Conservation (phyloP, 495 filamentous ascomycete genomes). For the Penicillium coffeae region DNA sequence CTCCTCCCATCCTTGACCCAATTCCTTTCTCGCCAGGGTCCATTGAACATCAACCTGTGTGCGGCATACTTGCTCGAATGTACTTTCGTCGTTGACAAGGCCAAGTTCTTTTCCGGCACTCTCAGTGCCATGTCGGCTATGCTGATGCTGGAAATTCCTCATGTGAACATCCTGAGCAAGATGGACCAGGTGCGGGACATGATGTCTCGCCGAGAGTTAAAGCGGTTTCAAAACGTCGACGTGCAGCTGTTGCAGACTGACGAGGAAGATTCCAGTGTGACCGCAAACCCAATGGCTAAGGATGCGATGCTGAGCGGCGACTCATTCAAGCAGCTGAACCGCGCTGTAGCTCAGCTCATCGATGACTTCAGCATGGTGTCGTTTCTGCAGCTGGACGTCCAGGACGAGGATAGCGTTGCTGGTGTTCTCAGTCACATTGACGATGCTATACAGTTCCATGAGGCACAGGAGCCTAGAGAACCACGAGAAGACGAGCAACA, state of each 20-base stretch:
- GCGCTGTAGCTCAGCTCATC: slow-evolving; percentile 81
- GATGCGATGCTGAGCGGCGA: slow-evolving; percentile 71
- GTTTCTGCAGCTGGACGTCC: slow-evolving; percentile 82
- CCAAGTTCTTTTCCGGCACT: slow-evolving; percentile 96
- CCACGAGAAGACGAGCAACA: slow-evolving; percentile 67
- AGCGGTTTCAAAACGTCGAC: slow-evolving; percentile 83
- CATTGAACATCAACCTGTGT: slow-evolving; percentile 83
- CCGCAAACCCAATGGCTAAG: slow-evolving; percentile 52
- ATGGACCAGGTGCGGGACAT: slow-evolving; percentile 92
- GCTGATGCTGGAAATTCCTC: slow-evolving; percentile 95
- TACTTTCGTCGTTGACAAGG: slow-evolving; percentile 88
- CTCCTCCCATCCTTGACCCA: slow-evolving; percentile 81
- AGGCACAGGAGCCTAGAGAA: slow-evolving; percentile 91
- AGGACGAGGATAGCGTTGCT: slow-evolving; percentile 89
- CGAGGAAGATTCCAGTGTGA: slow-evolving; percentile 34
- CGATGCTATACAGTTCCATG: slow-evolving; percentile 91
- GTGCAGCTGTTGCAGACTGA: slow-evolving; percentile 65
- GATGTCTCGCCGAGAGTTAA: slow-evolving; percentile 75
- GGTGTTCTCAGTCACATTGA: slow-evolving; percentile 95
- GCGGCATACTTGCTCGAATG: slow-evolving; percentile 95
- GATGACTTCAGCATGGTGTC: slow-evolving; percentile 98
- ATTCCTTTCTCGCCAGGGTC: slow-evolving; percentile 74
- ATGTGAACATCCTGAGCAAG: slow-evolving; percentile 91
- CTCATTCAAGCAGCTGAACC: slow-evolving; percentile 74
- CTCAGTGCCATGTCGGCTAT: slow-evolving; percentile 96